Conservation (phyloP, 331 rosid genomes). For the Malus hybrid region DNA sequence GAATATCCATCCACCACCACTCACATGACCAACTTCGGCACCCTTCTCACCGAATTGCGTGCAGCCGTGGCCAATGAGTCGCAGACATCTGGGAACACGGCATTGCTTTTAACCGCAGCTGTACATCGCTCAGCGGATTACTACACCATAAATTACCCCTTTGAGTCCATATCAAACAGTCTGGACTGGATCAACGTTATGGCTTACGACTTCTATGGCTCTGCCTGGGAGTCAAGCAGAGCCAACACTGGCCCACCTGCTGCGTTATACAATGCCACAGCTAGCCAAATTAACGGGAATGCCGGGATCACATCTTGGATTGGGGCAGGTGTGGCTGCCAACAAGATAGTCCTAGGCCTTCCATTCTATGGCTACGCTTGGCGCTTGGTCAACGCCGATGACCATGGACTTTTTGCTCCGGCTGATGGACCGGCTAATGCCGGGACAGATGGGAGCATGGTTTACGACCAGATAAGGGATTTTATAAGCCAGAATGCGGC, state of each 20-base stretch:
- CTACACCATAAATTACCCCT: constrained; percentile 9
- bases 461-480: neutral
- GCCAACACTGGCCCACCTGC: constrained; percentile 30
- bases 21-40: constrained; percentile 25
- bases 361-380: constrained; percentile 28
- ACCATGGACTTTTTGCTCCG: constrained; percentile 12
- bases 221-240: constrained; percentile 8
- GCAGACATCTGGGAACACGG: neutral
- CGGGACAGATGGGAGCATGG: neutral
- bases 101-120: constrained; percentile 40
- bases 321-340: constrained; percentile 9
- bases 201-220: constrained; percentile 53
- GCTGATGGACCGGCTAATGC: constrained; percentile 17
- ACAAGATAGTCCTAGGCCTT: constrained; percentile 13
- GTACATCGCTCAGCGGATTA: constrained; percentile 34
- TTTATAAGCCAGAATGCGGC: neutral
- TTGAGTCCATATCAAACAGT: constrained; percentile 4
- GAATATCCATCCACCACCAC: constrained; percentile 26
- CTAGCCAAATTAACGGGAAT: constrained; percentile 12
- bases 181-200: constrained; percentile 52
- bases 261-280: neutral
- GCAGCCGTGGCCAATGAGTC: constrained; percentile 33
- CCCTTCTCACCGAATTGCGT: constrained; percentile 37
- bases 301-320: constrained; percentile 16
- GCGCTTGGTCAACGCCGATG: neutral